Percentiles rank a stretch among this genome's conserved stretches.
Conservation (phyloP, 176 grass and related monocot species). For the Cymbopogon citratus region DNA sequence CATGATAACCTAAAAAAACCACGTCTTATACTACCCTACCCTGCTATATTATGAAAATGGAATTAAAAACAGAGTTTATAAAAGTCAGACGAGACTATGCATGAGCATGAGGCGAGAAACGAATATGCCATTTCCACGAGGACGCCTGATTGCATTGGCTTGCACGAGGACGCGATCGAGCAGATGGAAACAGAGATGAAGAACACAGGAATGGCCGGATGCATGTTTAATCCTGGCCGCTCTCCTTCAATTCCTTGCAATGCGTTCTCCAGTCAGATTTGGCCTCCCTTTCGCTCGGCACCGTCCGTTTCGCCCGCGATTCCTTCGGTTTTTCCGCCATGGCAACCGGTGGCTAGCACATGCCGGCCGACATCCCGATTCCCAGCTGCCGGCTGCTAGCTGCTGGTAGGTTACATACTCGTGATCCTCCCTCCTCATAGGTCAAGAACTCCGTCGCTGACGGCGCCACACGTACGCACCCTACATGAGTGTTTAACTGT, state of each 20-base stretch:
- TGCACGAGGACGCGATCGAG: not conserved
- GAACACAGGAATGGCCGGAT: not conserved
- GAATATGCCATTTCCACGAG: slow-evolving; percentile 26
- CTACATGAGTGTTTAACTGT: not conserved
- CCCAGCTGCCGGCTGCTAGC: not conserved
- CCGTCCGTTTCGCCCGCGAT: slow-evolving; percentile 21
- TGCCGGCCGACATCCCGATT: slow-evolving; percentile 14
- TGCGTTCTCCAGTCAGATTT: slow-evolving; percentile 46
- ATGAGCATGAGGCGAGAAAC: not conserved
- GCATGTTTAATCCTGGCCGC: not conserved
- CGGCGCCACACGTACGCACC: not conserved
- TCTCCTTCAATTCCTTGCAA: not conserved
- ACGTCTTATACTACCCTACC: not conserved
- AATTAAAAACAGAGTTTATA: not conserved
- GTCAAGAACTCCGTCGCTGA: not conserved
- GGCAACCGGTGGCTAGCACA: slow-evolving; percentile 3
- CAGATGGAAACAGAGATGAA: not conserved
- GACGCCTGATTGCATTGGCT: not conserved
- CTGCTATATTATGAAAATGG: not conserved
- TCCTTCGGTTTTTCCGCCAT: not conserved
- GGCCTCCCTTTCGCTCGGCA: slow-evolving; percentile 23
- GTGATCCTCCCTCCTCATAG: not conserved
- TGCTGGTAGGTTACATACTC: not conserved
- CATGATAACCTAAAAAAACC: slow-evolving; percentile 22
- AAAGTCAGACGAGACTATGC: not conserved